Evolutionary conservation across 1,139 yeast species (phyloP).

Genomic region (Zygosaccharomyces pseudobailii): DNA sequence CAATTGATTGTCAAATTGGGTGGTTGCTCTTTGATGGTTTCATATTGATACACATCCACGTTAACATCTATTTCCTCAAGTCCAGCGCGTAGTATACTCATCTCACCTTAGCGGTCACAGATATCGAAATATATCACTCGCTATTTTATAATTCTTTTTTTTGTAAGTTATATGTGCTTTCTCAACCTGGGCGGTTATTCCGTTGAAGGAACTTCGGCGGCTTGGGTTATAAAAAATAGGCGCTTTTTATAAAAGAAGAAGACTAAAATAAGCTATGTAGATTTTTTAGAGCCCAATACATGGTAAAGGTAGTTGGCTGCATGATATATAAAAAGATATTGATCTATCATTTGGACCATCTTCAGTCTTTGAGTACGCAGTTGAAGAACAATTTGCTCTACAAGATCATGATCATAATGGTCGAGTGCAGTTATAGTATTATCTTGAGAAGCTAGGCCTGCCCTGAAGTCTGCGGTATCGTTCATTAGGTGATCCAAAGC

Average conservation of each 20-base stretch:
- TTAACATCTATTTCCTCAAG: not conserved
- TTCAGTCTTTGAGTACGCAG: slow-evolving; percentile 33
- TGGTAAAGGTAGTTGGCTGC: slow-evolving; percentile 26
- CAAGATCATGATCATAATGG: slow-evolving; percentile 27
- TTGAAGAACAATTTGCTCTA: slow-evolving; percentile 32
- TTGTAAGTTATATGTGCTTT: no score
- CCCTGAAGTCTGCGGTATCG: slow-evolving; percentile 29
- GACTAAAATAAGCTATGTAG: not conserved
- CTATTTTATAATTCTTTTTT: no score
- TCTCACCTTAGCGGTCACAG: not conserved
- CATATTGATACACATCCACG: not conserved
- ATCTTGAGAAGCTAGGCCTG: not conserved
- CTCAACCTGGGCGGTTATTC: not conserved
- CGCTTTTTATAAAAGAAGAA: not conserved
- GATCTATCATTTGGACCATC: slow-evolving; percentile 35
- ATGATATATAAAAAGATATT: slow-evolving; percentile 31
- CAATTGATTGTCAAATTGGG: not conserved
- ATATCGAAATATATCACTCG: no score
- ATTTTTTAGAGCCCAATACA: not conserved
- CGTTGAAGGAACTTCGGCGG: slow-evolving; percentile 6
- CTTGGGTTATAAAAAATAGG: slow-evolving; percentile 1
- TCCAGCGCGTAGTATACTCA: not conserved
- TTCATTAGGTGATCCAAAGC: slow-evolving; percentile 54
- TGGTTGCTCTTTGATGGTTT: not conserved
- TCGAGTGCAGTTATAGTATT: slow-evolving; percentile 7